phyloP scores from a whole-genome alignment of 1,284 basidiomycete genomes.

The Ceratobasidium sp. region DNA sequence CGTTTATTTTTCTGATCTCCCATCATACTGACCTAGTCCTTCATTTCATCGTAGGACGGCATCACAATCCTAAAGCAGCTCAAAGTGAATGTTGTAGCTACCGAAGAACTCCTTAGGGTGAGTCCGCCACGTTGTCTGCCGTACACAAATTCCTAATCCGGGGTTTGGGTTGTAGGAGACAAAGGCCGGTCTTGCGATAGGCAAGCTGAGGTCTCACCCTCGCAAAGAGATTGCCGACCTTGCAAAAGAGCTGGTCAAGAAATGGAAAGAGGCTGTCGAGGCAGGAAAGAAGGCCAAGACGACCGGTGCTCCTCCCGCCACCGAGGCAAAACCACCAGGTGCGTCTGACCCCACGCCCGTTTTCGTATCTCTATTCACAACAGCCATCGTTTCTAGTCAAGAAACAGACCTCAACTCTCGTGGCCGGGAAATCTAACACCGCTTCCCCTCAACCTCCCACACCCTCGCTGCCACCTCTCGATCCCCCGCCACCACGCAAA shows the following conservation, averaged over 20 bases:
- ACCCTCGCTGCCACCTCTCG: slow-evolving; percentile 43
- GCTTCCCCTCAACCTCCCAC: slow-evolving; percentile 28
- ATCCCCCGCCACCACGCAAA: slow-evolving; percentile 21
- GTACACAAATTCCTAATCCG: background rate
- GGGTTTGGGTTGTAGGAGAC: slow-evolving; percentile 73
- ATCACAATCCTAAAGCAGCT: slow-evolving; percentile 77
- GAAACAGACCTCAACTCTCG: slow-evolving; percentile 19
- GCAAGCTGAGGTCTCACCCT: slow-evolving; percentile 85
- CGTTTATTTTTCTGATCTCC: slow-evolving; percentile 59
- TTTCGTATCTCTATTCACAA: background rate
- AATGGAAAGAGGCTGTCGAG: slow-evolving; percentile 90
- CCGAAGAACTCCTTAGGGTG: slow-evolving; percentile 89
- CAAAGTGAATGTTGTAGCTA: slow-evolving; percentile 84
- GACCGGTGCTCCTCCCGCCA: slow-evolving; percentile 51
- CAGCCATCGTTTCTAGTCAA: background rate
- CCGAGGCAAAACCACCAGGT: slow-evolving; percentile 27
- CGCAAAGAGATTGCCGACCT: slow-evolving; percentile 82
- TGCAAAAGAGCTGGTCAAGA: slow-evolving; percentile 93
- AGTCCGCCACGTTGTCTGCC: slow-evolving; percentile 60
- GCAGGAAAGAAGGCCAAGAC: slow-evolving; percentile 71
- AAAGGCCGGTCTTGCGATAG: slow-evolving; percentile 92
- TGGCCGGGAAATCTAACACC: slow-evolving; percentile 16
- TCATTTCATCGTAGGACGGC: slow-evolving; percentile 70
- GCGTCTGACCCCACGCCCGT: slow-evolving; percentile 19
- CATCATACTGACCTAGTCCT: slow-evolving; percentile 55